These are phyloP conservation scores for Aegilops tauschii DNA, from an alignment of 176 grass and related monocot species.

Conservation along the genomic window DNA sequence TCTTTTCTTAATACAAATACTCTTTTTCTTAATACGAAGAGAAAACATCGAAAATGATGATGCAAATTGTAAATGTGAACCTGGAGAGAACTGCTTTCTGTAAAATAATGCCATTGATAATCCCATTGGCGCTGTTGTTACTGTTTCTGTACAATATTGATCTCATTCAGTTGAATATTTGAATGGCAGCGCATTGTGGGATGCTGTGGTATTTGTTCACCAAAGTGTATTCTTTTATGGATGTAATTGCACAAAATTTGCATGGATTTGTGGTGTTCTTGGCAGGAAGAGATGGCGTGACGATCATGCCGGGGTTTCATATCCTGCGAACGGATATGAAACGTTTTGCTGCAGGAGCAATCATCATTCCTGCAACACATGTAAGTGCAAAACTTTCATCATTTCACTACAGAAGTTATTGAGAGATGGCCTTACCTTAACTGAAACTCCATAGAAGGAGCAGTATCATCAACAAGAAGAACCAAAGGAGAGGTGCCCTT, in stretches of 20 bases:
- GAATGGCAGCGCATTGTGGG: not conserved
- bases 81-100: not conserved
- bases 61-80: not conserved
- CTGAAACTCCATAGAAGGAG: not conserved
- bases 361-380: not conserved
- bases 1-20: not conserved
- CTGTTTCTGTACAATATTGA: not conserved
- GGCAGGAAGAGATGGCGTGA: not conserved
- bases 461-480: not conserved
- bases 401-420: not conserved
- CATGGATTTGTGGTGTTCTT: not conserved
- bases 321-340: not conserved
- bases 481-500: too few species aligned
- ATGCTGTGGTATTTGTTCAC: not conserved
- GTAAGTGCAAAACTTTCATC: not conserved
- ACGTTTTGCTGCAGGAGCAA: not conserved
- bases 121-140: not conserved
- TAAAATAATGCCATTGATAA: not conserved
- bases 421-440: not conserved
- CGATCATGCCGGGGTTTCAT: not conserved
- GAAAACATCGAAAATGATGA: not conserved
- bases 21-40: not conserved
- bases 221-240: not conserved
- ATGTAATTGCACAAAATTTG: not conserved
- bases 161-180: not conserved